phyloP scores from a whole-genome alignment of 345 rosid genomes.

The Linum trigynum region DNA sequence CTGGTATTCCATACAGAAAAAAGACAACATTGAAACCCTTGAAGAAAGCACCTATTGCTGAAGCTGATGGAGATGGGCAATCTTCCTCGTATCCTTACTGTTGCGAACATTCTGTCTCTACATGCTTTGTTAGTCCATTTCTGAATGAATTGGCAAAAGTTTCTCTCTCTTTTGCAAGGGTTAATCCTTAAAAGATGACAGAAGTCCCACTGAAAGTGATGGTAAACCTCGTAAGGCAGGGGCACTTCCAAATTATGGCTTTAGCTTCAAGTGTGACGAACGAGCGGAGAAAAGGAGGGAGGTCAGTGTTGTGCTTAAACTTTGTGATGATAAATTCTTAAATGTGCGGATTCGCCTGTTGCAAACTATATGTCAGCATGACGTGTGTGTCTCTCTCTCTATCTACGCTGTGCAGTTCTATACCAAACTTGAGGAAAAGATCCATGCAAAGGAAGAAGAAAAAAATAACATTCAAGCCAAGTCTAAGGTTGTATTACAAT shows the following conservation, averaged over 20 bases:
- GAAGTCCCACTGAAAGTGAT: conserved; percentile 63
- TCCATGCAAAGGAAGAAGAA: conserved; percentile 88
- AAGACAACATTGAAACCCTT: conserved; percentile 44
- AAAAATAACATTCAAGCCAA: conserved; percentile 71
- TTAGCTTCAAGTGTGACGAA: conserved; percentile 92
- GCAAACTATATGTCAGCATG: conserved; percentile 2
- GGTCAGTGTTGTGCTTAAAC: conserved; percentile 38
- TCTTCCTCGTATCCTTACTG: conserved; percentile 59
- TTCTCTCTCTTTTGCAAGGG: conserved; percentile 7
- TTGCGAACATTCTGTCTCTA: conserved; percentile 14
- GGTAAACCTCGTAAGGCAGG: conserved; percentile 53
- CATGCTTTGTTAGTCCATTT: conserved; percentile 16
- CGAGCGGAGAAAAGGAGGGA: conserved; percentile 98
- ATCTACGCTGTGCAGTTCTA: conserved; percentile 52
- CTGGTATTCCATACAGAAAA: conserved; percentile 42
- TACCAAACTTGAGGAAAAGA: conserved; percentile 90
- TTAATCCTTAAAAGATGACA: conserved; percentile 29
- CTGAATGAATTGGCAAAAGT: conserved; percentile 1
- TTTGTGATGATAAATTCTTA: not conserved
- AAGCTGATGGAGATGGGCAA: conserved; percentile 54
- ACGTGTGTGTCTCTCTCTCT: conserved; percentile 10
- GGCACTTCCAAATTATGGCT: conserved; percentile 89
- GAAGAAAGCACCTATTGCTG: conserved; percentile 40
- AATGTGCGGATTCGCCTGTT: conserved; percentile 4
- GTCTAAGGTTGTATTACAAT: conserved; percentile 55